These are phyloP conservation scores for Quercus wislizeni DNA, from an alignment of 306 rosid genomes.

Conservation along the genomic window DNA sequence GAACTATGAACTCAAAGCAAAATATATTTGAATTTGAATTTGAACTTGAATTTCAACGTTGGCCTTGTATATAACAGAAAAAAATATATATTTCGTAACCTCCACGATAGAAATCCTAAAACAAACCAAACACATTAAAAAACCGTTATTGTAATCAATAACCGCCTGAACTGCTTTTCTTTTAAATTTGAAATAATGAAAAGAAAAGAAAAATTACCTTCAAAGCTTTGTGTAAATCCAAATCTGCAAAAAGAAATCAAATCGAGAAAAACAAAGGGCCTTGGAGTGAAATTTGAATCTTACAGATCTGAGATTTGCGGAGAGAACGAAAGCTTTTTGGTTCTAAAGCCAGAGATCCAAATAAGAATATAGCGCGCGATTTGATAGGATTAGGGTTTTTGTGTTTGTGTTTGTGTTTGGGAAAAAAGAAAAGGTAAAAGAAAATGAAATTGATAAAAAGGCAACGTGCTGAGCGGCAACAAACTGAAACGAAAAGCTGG, in stretches of 20 bases:
- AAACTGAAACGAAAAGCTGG: conserved; percentile 51
- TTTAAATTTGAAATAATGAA: neutral
- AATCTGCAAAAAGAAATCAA: conserved; percentile 3
- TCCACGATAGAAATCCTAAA: conserved; percentile 1
- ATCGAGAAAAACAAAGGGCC: neutral
- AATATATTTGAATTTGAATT: conserved; percentile 3
- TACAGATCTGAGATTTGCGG: conserved; percentile 52
- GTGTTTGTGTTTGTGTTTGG: conserved; percentile 15
- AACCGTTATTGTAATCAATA: conserved; percentile 7
- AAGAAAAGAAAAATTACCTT: conserved; percentile 19
- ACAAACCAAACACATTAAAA: neutral
- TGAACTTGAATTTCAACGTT: neutral
- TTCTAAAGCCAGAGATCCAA: conserved; percentile 19
- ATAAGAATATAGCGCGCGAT: conserved; percentile 14
- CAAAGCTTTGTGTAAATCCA: conserved; percentile 6
- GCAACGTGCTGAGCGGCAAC: conserved; percentile 56
- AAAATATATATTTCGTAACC: neutral
- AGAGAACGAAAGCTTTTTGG: conserved; percentile 12
- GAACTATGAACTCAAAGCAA: conserved; percentile 1
- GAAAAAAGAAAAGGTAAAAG: neutral
- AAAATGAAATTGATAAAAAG: neutral
- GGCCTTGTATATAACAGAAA: neutral
- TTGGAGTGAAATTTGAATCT: conserved; percentile 23
- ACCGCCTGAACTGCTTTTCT: conserved; percentile 28
- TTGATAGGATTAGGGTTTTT: conserved; percentile 67